Percentiles rank a stretch among this genome's conserved stretches.
These are phyloP conservation scores for Triticum urartu DNA, from an alignment of 176 grass and related monocot genomes.

Conservation along the genomic window DNA sequence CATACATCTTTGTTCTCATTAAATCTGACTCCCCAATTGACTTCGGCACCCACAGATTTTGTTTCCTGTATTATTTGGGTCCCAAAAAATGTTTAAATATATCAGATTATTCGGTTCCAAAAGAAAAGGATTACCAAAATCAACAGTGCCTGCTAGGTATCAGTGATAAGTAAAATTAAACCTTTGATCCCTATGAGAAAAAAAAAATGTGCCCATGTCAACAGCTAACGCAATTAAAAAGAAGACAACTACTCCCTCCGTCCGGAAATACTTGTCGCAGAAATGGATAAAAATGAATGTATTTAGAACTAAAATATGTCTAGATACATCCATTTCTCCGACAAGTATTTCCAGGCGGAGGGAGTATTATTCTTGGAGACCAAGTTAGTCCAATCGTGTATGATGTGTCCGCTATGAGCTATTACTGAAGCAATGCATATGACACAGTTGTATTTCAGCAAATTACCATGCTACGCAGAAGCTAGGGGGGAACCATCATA, in stretches of 20 bases:
- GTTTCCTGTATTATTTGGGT: constrained; percentile 61
- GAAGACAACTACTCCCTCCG: too few relatives aligned
- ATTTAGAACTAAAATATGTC: too few relatives aligned
- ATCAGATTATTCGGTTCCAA: background rate
- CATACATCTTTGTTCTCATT: constrained; percentile 74
- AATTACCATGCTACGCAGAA: background rate
- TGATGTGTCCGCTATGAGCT: background rate
- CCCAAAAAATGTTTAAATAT: constrained; percentile 25
- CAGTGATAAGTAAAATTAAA: background rate
- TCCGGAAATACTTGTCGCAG: too few relatives aligned
- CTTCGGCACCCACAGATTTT: constrained; percentile 93
- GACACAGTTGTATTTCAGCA: background rate
- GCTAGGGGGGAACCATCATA: background rate
- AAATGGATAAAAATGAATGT: too few relatives aligned
- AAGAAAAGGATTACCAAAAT: background rate
- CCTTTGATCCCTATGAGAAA: background rate
- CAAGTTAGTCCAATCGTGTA: background rate
- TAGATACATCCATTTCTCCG: too few relatives aligned
- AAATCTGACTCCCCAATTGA: constrained; percentile 99
- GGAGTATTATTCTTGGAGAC: background rate
- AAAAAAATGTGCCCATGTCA: constrained; percentile 1
- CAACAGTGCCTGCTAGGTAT: background rate
- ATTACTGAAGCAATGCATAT: background rate
- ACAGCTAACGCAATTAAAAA: constrained; percentile 2
- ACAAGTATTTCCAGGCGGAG: too few relatives aligned